Evolutionary conservation across 1,139 yeast species (phyloP).

Genomic region (Saccharomyces hybrid): DNA sequence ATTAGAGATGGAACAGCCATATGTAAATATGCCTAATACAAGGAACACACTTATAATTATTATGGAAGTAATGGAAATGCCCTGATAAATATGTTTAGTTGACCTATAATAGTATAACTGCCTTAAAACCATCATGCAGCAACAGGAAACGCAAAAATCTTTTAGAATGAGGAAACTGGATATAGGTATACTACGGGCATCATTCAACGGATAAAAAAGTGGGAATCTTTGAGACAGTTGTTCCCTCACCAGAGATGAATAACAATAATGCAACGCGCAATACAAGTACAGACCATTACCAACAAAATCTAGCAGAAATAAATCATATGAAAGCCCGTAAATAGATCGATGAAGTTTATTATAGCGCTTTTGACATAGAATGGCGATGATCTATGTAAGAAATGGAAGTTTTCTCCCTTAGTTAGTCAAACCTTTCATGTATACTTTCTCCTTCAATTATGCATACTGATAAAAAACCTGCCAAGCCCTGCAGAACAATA

Average conservation of each 20-base stretch:
- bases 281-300: conserved; percentile 16
- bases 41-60: conserved; percentile 5
- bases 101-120: conserved; percentile 19
- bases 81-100: conserved; percentile 27
- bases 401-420: not conserved
- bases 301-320: conserved; percentile 16
- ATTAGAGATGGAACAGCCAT: conserved; percentile 15
- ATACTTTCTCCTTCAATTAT: not conserved
- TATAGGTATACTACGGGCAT: conserved; percentile 13
- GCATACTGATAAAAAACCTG: conserved; percentile 2
- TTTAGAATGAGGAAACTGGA: conserved; percentile 14
- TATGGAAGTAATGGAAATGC: conserved; percentile 19
- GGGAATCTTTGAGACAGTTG: conserved; percentile 26
- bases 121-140: conserved; percentile 11
- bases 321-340: conserved; percentile 31
- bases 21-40: conserved; percentile 17
- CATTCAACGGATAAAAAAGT: conserved; percentile 17
- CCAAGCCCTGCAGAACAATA: conserved; percentile 1
- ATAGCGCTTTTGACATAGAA: conserved; percentile 22
- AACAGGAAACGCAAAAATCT: conserved; percentile 10
- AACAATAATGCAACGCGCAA: conserved; percentile 20
- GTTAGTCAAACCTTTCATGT: not conserved
- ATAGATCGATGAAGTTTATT: conserved; percentile 27
- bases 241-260: conserved; percentile 14
- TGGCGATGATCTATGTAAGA: conserved; percentile 13